Percentiles rank a stretch among this genome's conserved stretches.
Evolutionary conservation across 305 asterid genomes (phyloP).

Genomic region (Fraxinus angustifolia): DNA sequence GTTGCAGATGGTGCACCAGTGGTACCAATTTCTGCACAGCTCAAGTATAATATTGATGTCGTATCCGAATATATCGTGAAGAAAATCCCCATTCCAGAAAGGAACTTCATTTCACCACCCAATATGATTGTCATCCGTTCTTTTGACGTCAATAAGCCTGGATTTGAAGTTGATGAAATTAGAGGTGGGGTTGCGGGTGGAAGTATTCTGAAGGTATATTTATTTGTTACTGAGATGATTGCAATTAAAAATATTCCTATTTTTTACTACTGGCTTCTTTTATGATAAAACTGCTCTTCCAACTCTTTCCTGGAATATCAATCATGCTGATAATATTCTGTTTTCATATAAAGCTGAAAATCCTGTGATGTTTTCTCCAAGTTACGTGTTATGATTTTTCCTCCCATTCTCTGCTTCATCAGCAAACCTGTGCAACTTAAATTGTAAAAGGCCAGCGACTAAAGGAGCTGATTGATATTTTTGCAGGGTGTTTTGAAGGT

Average conservation of each 20-base stretch:
- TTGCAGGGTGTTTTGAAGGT: constrained; percentile 92
- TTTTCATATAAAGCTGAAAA: neutral
- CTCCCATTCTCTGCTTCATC: neutral
- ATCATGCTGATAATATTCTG: neutral
- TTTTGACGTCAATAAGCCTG: constrained; percentile 95
- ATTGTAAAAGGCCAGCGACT: neutral
- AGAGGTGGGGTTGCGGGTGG: constrained; percentile 99
- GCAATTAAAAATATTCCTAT: neutral
- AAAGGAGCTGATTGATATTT: neutral
- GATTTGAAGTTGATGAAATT: constrained; percentile 92
- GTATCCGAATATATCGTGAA: constrained; percentile 82
- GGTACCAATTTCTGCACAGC: constrained; percentile 91
- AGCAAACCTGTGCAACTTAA: constrained; percentile 1
- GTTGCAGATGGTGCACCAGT: constrained; percentile 91
- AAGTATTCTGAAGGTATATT: constrained; percentile 72
- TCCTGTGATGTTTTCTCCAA: neutral
- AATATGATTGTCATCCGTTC: constrained; percentile 96
- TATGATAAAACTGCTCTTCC: neutral
- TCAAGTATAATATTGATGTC: constrained; percentile 88
- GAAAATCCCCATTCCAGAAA: constrained; percentile 80
- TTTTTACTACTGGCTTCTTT: neutral
- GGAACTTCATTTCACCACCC: constrained; percentile 83
- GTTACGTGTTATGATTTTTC: neutral
- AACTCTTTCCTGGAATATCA: neutral
- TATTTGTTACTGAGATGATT: neutral